Conservation (phyloP, 768 basidiomycete species). For the Phanerochaete carnosa region DNA sequence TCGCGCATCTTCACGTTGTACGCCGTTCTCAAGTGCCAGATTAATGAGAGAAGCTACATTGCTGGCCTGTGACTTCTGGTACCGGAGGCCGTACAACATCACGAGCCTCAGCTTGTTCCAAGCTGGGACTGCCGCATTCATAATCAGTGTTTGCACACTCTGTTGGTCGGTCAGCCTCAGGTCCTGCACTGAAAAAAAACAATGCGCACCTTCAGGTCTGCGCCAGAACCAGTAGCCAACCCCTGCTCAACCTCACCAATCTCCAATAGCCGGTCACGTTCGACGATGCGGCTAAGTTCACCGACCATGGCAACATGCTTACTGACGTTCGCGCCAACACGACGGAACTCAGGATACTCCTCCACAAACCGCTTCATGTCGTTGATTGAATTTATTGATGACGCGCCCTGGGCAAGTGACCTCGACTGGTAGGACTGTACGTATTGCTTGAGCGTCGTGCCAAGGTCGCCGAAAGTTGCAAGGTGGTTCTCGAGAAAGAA, state of each 20-base stretch:
- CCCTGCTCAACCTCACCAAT: conserved; percentile 96
- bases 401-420: conserved; percentile 71
- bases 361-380: conserved; percentile 99
- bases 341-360: conserved; percentile 96
- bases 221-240: conserved; percentile 86
- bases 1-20: conserved; percentile 71
- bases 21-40: conserved; percentile 71
- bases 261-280: conserved; percentile 79
- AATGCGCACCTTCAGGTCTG: conserved; percentile 70
- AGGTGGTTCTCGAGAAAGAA: conserved; percentile 92
- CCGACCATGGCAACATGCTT: conserved; percentile 98
- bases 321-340: conserved; percentile 96
- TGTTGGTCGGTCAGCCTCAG: conserved; percentile 26
- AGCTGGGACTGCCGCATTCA: conserved; percentile 60
- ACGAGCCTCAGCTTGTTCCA: conserved; percentile 88
- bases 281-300: conserved; percentile 89
- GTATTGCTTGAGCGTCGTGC: conserved; percentile 86
- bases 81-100: conserved; percentile 89
- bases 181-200: not conserved
- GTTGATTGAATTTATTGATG: conserved; percentile 85
- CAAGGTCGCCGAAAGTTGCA: conserved; percentile 95
- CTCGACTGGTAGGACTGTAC: conserved; percentile 90
- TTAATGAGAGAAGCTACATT: conserved; percentile 81
- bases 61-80: conserved; percentile 83
- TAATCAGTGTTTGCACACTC: conserved; percentile 81